Base-by-base conservation (phyloP, 2,329 filamentous ascomycete species). In the Colletotrichum karsti region DNA sequence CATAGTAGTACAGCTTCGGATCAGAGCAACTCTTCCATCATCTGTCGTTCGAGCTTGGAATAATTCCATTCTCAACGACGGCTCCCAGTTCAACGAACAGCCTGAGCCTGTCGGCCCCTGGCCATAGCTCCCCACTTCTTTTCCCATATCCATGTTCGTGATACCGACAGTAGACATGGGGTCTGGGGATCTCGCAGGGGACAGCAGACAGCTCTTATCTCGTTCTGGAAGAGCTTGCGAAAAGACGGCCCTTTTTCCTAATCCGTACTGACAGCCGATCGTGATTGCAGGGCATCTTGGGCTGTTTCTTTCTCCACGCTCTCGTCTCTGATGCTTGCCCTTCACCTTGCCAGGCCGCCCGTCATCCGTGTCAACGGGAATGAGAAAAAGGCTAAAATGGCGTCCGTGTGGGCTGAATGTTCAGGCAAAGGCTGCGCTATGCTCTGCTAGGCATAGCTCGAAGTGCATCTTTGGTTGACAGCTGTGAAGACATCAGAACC, bases 221-320 rank as follows among this genome's bases (percentile, higher is more conserved):
- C 54, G 12, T 65, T 72, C 53, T 7, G 69, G 69, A 46, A 70
- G 58, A 61, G 69, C 60, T 72, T 73, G 72, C 72, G 70, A 73
- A 44, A 44, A n/a, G 15, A 56, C 67, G 63, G 62, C 44, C 44
- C 53, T 53, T 56, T 60, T 20, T 33, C 65, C 61, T 9, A 54
- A 65, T 66, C 26, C 33, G 54, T 33, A 66, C 37, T 28, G 61
- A 55, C 62, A 48, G 39, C 65, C 65, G 65, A 50, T 22, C 22
- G 24, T 48, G 24, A 30, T 60, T 66, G 61, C 46, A 68, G 53
- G 61, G 61, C 48, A 54, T 30, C 24, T 30, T 24, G 53, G 39
- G 54, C 39, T 20, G 30, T 41, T 54, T 60, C 46, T 42, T 41
- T 26, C 62, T 39, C 65, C 46, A 66, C 46, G 26, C 30, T 58